Conservation (phyloP, 2,329 filamentous ascomycete species). For the Trichoderma endophyticum region DNA sequence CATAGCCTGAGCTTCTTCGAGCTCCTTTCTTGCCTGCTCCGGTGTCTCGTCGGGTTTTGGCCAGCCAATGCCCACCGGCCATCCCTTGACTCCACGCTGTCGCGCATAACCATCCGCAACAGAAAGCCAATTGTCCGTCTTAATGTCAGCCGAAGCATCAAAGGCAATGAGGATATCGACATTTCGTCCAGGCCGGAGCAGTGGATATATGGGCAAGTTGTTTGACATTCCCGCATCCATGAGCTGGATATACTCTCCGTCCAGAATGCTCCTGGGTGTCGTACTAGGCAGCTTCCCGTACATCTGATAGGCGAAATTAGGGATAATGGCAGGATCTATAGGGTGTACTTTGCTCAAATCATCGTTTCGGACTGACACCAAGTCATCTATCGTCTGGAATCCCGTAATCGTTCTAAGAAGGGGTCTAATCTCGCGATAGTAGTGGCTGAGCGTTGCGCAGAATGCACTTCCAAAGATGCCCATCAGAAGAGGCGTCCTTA, state of each 20-base stretch:
- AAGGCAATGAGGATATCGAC: constrained; percentile 91
- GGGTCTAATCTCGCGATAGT: constrained; percentile 91
- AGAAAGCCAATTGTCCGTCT: constrained; percentile 92
- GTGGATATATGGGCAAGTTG: constrained; percentile 91
- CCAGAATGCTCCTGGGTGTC: constrained; percentile 73
- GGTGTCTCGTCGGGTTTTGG: constrained; percentile 60
- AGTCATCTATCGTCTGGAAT: constrained; percentile 71
- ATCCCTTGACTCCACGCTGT: constrained; percentile 87
- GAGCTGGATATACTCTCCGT: constrained; percentile 68
- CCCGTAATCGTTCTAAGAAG: constrained; percentile 71
- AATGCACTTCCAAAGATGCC: constrained; percentile 98
- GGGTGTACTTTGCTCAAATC: constrained; percentile 91
- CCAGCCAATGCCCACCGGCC: constrained; percentile 95
- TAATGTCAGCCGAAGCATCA: constrained; percentile 90
- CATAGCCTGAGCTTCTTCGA: constrained; percentile 63
- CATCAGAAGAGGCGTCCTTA: constrained; percentile 78
- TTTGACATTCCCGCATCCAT: constrained; percentile 99
- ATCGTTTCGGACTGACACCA: constrained; percentile 78
- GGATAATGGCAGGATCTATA: constrained; percentile 85
- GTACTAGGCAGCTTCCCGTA: constrained; percentile 69
- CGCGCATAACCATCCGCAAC: constrained; percentile 90
- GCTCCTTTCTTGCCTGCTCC: constrained; percentile 58
- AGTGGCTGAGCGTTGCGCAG: constrained; percentile 91
- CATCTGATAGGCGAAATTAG: constrained; percentile 86
- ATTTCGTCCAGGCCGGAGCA: constrained; percentile 81